Base-by-base conservation (phyloP, 2,329 filamentous ascomycete species). In the Cryphonectria nitschkei region DNA sequence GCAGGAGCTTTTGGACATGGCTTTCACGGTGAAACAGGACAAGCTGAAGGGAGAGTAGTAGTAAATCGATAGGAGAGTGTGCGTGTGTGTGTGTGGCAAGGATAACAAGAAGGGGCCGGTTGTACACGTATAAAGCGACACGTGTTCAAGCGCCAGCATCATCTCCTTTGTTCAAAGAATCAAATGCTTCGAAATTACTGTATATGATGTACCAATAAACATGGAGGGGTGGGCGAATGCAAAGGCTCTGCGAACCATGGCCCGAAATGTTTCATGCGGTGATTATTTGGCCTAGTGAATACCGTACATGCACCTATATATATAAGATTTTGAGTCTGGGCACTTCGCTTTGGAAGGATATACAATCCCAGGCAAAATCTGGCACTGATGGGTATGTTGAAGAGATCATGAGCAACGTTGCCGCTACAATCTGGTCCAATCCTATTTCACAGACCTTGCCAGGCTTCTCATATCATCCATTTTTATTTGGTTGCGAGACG, bases 1-100 rank as follows among this genome's bases (percentile, higher is more conserved):
- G 87, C 87, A 93, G 80, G 93, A 96, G 64, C 82, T 99, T 76
- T 83, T 95, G 75, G 83, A 90, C 79, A 85, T 83, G 82, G 89
- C 89, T 68, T 90, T 91, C 76, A 84, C 82, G 16, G 88, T 91
- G 56, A 89, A 84, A 76, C 89, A 91, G 81, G 89, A 91, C 76
- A 91, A 91, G 84, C 84, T 91, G 68, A 91, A 91, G 85, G 89
- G 89, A 77, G 87, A 89, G 82, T 50, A 50, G 43, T 6, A 22
- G 43, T 89, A 87, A 78, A 50, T 37, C 22, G 19, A 52, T 19
- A 50, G 16, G 6, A 46, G 14, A 7, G 19, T 50, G 43, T 50
- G 19, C 6, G 22, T 22, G 43, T 11, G 37, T 37, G 34, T 46
- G 14, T 7, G 19, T 5, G 46, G 46, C 3, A 41, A 29, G 41